A percentile compares a stretch with the other conserved stretches of the same genome.
phyloP scores from a whole-genome alignment of 2,329 filamentous ascomycete genomes.

The Pestalotiopsis sp. region DNA sequence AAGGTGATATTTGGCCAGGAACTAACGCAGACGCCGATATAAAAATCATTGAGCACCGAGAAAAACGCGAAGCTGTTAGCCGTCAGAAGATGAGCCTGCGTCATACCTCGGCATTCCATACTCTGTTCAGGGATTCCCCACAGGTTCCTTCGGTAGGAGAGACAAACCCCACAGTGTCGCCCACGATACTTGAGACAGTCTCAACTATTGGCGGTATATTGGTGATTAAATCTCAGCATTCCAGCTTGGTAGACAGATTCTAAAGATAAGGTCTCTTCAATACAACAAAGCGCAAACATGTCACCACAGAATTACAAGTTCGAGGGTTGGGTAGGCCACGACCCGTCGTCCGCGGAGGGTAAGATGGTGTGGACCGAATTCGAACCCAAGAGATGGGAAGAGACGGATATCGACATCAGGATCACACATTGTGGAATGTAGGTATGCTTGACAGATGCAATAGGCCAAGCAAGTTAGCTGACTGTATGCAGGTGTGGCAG shows the following conservation, averaged over 20 bases:
- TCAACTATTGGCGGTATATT: background rate
- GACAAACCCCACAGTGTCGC: background rate
- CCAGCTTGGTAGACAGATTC: too few species aligned
- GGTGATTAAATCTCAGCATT: too few species aligned
- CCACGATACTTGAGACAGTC: background rate
- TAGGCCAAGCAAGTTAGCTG: background rate
- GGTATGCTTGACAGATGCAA: background rate
- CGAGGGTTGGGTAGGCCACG: slow-evolving; percentile 18
- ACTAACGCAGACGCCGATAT: too few species aligned
- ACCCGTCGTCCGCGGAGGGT: slow-evolving; percentile 14
- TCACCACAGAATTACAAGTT: slow-evolving; percentile 15
- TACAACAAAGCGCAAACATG: slow-evolving; percentile 1
- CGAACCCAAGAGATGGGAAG: slow-evolving; percentile 47
- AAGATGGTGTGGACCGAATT: slow-evolving; percentile 33
- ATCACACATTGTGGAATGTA: slow-evolving; percentile 50
- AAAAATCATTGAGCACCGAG: too few species aligned
- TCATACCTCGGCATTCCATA: slow-evolving; percentile 10
- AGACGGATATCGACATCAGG: slow-evolving; percentile 50
- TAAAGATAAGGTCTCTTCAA: background rate
- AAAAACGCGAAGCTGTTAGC: too few species aligned
- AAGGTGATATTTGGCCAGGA: too few species aligned
- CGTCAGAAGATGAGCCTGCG: background rate
- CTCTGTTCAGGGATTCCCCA: slow-evolving; percentile 5
- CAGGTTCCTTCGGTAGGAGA: background rate
- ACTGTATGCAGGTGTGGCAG: slow-evolving; percentile 37